phyloP scores from a whole-genome alignment of 768 basidiomycete species.

The Suillus alpinus region DNA sequence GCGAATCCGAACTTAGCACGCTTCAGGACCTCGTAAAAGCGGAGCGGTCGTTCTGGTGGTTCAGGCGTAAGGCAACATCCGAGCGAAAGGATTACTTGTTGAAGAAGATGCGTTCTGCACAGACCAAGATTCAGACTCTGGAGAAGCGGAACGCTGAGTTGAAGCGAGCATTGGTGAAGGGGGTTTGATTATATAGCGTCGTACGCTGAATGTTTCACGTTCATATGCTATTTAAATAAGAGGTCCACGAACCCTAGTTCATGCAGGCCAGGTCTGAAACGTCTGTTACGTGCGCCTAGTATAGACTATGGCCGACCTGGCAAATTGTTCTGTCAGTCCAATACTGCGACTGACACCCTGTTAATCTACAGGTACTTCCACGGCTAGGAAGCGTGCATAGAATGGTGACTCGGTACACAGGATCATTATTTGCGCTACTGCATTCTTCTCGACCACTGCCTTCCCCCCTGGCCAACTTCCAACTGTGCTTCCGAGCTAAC shows the following conservation, averaged over 20 bases:
- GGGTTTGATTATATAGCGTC: slow-evolving; percentile 18
- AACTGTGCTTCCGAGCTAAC: too few species aligned
- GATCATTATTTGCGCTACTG: too few species aligned
- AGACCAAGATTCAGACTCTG: slow-evolving; percentile 63
- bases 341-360: too few species aligned
- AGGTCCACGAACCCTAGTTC: background rate
- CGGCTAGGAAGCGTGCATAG: background rate
- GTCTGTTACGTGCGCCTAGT: background rate
- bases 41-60: slow-evolving; percentile 44
- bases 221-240: background rate
- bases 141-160: slow-evolving; percentile 70
- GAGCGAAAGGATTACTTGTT: slow-evolving; percentile 66
- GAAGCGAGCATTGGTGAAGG: slow-evolving; percentile 54
- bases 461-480: too few species aligned
- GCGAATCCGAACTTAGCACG: slow-evolving; percentile 72
- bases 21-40: slow-evolving; percentile 63
- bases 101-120: slow-evolving; percentile 70
- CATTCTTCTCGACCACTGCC: too few species aligned
- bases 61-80: slow-evolving; percentile 47
- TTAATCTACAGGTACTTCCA: too few species aligned
- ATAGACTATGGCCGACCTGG: background rate
- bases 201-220: background rate
- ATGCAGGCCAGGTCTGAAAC: background rate
- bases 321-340: background rate
- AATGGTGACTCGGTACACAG: background rate